Conservation (phyloP, 2,329 filamentous ascomycete species). For the Sporothrix globosa region DNA sequence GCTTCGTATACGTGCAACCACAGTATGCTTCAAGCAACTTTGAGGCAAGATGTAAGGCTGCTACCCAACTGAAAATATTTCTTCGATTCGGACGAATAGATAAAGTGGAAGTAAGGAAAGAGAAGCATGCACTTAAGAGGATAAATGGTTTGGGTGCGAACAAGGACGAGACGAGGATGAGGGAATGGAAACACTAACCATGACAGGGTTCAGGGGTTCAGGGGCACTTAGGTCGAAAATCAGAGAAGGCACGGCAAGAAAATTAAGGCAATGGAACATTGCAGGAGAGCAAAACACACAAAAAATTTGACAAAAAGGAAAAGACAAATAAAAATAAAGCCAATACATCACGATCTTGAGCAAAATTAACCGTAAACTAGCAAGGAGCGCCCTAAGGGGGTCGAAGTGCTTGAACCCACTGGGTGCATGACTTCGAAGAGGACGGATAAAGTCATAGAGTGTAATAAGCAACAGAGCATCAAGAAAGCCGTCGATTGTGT, state of each 20-base stretch:
- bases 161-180: constrained; percentile 6
- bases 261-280: background rate
- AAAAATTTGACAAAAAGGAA: background rate
- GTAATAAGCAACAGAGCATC: constrained; percentile 8
- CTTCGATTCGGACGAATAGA: background rate
- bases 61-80: background rate
- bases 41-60: background rate
- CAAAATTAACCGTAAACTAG: background rate
- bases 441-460: constrained; percentile 17
- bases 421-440: background rate
- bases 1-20: background rate
- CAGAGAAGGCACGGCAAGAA: background rate
- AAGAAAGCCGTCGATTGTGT: background rate
- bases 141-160: background rate
- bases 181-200: constrained; percentile 28
- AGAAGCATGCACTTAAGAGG: constrained; percentile 11
- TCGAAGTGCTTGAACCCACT: constrained; percentile 5
- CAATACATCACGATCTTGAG: constrained; percentile 2
- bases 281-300: background rate
- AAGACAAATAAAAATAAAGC: background rate
- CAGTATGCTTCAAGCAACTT: background rate
- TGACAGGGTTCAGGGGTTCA: constrained; percentile 32
- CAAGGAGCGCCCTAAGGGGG: background rate
- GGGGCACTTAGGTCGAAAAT: constrained; percentile 10
- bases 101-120: background rate